Base-by-base conservation (phyloP, 1,284 basidiomycete species). In the Moesziomyces sp. region DNA sequence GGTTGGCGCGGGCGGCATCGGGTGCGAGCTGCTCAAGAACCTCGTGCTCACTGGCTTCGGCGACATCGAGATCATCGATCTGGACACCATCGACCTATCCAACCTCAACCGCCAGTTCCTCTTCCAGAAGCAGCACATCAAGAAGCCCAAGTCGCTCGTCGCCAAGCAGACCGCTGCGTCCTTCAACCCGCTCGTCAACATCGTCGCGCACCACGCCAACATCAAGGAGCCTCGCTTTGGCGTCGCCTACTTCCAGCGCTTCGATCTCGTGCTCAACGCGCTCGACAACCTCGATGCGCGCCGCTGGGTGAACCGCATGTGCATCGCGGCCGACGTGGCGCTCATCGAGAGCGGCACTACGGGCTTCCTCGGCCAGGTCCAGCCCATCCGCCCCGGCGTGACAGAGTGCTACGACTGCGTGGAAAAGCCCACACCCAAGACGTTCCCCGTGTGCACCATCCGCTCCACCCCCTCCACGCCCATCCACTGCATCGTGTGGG, bases 401-500 rank as follows among this genome's bases (percentile, higher is more conserved):
- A 80, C 79, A 5, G 79, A 80, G 49, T 83, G 82, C 71, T 83
- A 80, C 62, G 82, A 83, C 58, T 83, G 82, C 66, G 70, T 59
- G 2, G 49, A 51, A 26, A 98, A 98, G 85, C 91, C 91, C 0
- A 91, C 91, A 0, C 93, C 94, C 0, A 98, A 96, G 84, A 92
- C 93, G 0, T 99, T 93, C 83, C 96, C 97, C 0, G 95, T 99
- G 3, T 99, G 97, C 86, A 99, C 97, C 0, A 99, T 99, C 78
- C 91, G 97, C 48, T 94, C 94, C 2, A 99, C 97, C 0, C 97
- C 97, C 0, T 94, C 92, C 57, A 94, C 96, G 70, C 94, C 97
- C 0, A 97, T 99, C 51, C 97, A 99, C 83, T 99, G 95, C 83
- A 98, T 99, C 59, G 96, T 98, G 0, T 99, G 97, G 97, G 94